Percentiles rank a stretch among this genome's conserved stretches.
phyloP scores from a whole-genome alignment of 768 basidiomycete species.

The Macrocybe gigantea region DNA sequence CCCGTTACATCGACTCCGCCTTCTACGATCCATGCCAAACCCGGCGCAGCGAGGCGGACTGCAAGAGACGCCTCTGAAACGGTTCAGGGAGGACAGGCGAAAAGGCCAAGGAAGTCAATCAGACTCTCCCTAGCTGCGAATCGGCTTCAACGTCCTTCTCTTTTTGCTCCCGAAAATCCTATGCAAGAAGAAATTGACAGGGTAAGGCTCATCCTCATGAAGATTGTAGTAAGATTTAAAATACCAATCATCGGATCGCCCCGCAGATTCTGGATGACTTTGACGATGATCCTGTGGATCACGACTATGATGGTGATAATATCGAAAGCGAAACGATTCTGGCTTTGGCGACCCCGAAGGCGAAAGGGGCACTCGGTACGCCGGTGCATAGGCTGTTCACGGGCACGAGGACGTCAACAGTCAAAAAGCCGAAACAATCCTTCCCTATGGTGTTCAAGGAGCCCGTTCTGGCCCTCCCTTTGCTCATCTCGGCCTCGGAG shows the following conservation, averaged over 20 bases:
- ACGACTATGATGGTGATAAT: constrained; percentile 3
- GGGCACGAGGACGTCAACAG: constrained; percentile 13
- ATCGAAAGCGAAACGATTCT: constrained; percentile 10
- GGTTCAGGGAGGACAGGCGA: background rate
- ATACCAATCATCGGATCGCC: too few species aligned
- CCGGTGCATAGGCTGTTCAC: constrained; percentile 25
- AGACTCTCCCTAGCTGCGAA: constrained; percentile 18
- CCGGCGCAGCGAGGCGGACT: too few species aligned
- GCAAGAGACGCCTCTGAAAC: too few species aligned
- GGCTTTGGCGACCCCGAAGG: constrained; percentile 13
- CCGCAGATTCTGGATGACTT: background rate
- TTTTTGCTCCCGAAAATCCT: constrained; percentile 7
- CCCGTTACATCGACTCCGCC: constrained; percentile 7
- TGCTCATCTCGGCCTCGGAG: constrained; percentile 4
- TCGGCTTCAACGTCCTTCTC: constrained; percentile 11
- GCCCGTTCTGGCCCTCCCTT: constrained; percentile 12
- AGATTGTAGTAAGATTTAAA: too few species aligned
- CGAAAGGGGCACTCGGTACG: constrained; percentile 7
- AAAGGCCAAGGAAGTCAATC: constrained; percentile 16
- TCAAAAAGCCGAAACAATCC: constrained; percentile 13
- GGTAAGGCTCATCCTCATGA: constrained; percentile 5
- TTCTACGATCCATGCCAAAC: background rate
- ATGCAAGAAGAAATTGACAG: constrained; percentile 17
- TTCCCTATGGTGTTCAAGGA: constrained; percentile 14
- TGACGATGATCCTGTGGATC: too few species aligned